These are phyloP conservation scores for Phytopythium montanum DNA, from an alignment of 352 stramenopile genomes.

Conservation along the genomic window DNA sequence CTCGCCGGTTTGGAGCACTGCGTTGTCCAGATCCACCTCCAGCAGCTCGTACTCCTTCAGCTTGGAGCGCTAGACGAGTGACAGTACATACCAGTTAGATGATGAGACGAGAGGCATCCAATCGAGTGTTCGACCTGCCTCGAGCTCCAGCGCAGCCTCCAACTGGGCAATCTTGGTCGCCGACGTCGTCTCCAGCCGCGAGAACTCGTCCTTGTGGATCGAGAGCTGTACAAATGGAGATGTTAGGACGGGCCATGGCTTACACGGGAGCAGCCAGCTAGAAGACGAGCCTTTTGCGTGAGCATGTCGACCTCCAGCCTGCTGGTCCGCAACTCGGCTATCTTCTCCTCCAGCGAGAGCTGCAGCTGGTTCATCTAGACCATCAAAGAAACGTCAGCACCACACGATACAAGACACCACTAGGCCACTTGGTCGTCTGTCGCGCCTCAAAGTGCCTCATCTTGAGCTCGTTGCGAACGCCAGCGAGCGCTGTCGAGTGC, in stretches of 20 bases:
- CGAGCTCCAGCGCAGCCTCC: conserved; percentile 43
- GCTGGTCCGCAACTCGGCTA: conserved; percentile 22
- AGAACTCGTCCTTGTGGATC: conserved; percentile 68
- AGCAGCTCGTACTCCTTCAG: conserved; percentile 72
- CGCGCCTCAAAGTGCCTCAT: conserved; percentile 79
- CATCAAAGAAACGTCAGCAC: too few relatives aligned
- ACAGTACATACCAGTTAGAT: not conserved
- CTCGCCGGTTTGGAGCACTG: conserved; percentile 57
- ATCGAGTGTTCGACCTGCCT: conserved; percentile 14
- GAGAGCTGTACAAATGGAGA: conserved; percentile 29
- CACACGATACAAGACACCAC: not conserved
- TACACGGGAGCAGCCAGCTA: not conserved
- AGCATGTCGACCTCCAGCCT: conserved; percentile 64
- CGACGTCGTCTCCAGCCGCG: conserved; percentile 59
- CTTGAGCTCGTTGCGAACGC: conserved; percentile 61
- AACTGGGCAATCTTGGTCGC: conserved; percentile 57
- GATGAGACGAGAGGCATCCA: not conserved
- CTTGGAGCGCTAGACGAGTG: conserved; percentile 33
- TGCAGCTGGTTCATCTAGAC: conserved; percentile 58
- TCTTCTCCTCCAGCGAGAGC: conserved; percentile 56
- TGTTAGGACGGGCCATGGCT: too few relatives aligned
- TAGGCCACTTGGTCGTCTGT: too few relatives aligned
- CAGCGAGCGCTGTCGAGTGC: conserved; percentile 44
- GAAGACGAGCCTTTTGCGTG: conserved; percentile 47
- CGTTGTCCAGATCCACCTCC: conserved; percentile 69